A percentile compares a stretch with the other conserved stretches of the same genome.
Evolutionary conservation across 495 filamentous ascomycete genomes (phyloP).

Genomic region (Lindgomyces ingoldianus): DNA sequence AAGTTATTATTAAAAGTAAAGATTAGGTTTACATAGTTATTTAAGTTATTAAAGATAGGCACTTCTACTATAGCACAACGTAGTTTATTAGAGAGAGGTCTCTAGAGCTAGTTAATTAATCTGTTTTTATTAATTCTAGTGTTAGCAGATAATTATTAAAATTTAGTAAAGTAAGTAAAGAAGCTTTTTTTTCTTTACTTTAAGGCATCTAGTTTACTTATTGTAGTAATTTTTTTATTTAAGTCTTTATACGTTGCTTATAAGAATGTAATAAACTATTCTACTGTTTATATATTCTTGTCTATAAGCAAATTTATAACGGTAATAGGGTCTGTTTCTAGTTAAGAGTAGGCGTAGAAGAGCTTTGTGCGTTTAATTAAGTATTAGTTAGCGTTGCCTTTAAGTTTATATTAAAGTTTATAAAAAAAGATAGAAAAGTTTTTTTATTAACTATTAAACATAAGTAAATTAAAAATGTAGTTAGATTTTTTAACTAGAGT

Average conservation of each 20-base stretch:
- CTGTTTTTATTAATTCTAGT: neutral
- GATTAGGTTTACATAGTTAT: constrained; percentile 7
- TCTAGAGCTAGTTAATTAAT: neutral
- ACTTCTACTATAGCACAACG: neutral
- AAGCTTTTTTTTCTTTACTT: neutral
- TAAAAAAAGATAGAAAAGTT: too few relatives aligned
- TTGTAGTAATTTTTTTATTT: neutral
- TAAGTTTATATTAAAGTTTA: too few relatives aligned
- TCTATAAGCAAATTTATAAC: neutral
- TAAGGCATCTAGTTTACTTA: neutral
- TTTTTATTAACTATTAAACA: too few relatives aligned
- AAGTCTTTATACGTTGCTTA: neutral
- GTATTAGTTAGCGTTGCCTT: neutral
- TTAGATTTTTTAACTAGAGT: too few relatives aligned
- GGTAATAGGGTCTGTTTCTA: neutral
- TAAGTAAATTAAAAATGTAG: too few relatives aligned
- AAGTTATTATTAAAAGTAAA: constrained; percentile 1
- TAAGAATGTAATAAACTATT: constrained; percentile 2
- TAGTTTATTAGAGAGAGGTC: neutral
- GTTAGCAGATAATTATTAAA: constrained; percentile 4
- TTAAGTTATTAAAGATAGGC: neutral
- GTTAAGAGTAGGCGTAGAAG: constrained; percentile 2
- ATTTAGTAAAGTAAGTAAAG: neutral
- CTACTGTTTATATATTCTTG: neutral
- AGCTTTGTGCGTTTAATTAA: constrained; percentile 1